These are phyloP conservation scores for Avena eriantha DNA, from an alignment of 176 grass and related monocot species.

Conservation along the genomic window DNA sequence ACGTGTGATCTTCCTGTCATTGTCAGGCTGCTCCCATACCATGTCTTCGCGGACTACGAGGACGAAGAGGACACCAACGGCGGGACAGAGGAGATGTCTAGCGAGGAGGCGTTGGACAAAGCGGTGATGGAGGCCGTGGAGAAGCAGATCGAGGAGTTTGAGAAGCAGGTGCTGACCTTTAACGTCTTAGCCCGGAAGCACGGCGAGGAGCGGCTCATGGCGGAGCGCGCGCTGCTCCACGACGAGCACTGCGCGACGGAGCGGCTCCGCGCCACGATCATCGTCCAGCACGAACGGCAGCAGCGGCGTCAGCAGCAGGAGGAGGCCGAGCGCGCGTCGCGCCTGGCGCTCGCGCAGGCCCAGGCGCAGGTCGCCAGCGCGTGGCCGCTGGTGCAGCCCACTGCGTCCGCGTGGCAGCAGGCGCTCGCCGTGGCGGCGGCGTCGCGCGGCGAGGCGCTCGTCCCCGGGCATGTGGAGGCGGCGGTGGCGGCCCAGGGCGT, in stretches of 20 bases:
- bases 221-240: not conserved
- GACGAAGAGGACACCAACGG: not conserved
- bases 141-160: not conserved
- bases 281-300: slow-evolving; percentile 7
- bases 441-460: slow-evolving; percentile 4
- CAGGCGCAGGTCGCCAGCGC: slow-evolving; percentile 38
- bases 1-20: not conserved
- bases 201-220: slow-evolving; percentile 27
- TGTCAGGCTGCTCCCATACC: slow-evolving; percentile 54
- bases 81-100: slow-evolving; percentile 8
- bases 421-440: not conserved
- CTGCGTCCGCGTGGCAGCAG: not conserved
- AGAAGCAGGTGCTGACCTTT: slow-evolving; percentile 55
- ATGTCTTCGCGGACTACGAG: slow-evolving; percentile 46
- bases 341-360: slow-evolving; percentile 32
- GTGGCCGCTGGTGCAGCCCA: slow-evolving; percentile 38
- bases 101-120: not conserved
- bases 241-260: slow-evolving; percentile 35
- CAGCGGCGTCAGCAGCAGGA: slow-evolving; percentile 15
- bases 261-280: not conserved
- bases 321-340: slow-evolving; percentile 31
- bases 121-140: not conserved
- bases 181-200: slow-evolving; percentile 31
- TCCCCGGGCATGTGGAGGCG: slow-evolving; percentile 4
- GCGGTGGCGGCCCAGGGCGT: not conserved